Conservation (phyloP, 805 yeast species). For the Cyberlindnera saturnus region DNA sequence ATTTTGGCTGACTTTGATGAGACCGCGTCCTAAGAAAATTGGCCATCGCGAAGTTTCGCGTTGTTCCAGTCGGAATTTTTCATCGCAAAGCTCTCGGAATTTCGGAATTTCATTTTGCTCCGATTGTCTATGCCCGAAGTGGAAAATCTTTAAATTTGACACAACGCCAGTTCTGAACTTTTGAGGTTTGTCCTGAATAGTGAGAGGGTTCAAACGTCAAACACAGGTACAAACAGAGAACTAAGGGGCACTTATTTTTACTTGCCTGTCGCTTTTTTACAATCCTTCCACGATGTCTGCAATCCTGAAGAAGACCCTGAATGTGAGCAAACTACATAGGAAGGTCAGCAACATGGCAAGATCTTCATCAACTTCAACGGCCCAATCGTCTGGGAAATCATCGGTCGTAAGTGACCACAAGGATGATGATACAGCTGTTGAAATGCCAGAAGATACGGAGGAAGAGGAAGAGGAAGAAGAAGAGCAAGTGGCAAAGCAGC, state of each 20-base stretch:
- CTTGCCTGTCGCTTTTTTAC: too few relatives aligned
- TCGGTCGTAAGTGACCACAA: neutral
- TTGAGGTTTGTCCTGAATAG: neutral
- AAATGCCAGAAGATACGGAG: neutral
- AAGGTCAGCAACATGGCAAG: neutral
- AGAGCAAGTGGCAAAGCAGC: neutral
- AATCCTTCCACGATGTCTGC: neutral
- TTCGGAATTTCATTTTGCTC: neutral
- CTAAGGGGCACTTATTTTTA: too few relatives aligned
- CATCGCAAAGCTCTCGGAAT: neutral
- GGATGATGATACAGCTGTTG: neutral
- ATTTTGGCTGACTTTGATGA: too few relatives aligned
- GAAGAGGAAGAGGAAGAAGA: constrained; percentile 2
- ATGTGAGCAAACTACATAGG: neutral
- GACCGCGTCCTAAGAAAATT: too few relatives aligned
- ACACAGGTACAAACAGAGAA: too few relatives aligned
- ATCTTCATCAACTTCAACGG: neutral
- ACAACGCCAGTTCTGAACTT: neutral
- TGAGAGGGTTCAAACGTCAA: too few relatives aligned
- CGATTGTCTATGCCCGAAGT: neutral
- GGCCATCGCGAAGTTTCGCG: too few relatives aligned
- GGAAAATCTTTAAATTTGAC: neutral
- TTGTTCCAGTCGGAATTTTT: too few relatives aligned
- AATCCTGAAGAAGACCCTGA: neutral
- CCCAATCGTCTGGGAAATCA: neutral